These are phyloP conservation scores for Lippia alba DNA, from an alignment of 305 asterid genomes.

Conservation along the genomic window DNA sequence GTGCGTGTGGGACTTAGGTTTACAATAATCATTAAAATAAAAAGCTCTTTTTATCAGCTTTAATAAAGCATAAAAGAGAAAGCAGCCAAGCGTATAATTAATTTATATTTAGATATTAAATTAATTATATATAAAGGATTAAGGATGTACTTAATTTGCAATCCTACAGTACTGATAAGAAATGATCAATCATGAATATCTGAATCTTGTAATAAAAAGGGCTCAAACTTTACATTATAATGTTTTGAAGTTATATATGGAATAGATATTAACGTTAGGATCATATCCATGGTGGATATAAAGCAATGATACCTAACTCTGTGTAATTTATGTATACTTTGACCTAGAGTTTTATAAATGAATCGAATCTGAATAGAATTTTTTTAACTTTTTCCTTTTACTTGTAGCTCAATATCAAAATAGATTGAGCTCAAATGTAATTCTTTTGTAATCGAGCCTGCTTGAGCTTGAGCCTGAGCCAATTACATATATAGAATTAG, in stretches of 20 bases:
- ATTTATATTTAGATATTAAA: constrained; percentile 1
- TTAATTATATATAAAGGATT: not conserved
- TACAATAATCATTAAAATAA: constrained; percentile 14
- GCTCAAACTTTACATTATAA: constrained; percentile 27
- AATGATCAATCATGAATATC: constrained; percentile 29
- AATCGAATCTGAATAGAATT: no score
- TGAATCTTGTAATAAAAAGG: constrained; percentile 36
- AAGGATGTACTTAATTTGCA: constrained; percentile 3
- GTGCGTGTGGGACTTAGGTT: not conserved
- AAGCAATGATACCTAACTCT: not conserved
- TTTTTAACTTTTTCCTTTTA: no score
- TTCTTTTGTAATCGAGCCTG: no score
- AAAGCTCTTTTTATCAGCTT: constrained; percentile 37
- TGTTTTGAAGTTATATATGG: constrained; percentile 14
- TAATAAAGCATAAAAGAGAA: constrained; percentile 36
- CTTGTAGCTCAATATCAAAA: no score
- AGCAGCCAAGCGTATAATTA: constrained; percentile 22
- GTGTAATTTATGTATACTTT: not conserved
- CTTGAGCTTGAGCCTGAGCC: no score
- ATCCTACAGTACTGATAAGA: constrained; percentile 29
- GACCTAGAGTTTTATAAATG: no score
- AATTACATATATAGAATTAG: no score
- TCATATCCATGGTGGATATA: constrained; percentile 34
- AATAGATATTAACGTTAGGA: constrained; percentile 23
- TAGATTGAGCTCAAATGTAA: no score